phyloP scores from a whole-genome alignment of 2,329 filamentous ascomycete genomes.

The Calycina herbarum region DNA sequence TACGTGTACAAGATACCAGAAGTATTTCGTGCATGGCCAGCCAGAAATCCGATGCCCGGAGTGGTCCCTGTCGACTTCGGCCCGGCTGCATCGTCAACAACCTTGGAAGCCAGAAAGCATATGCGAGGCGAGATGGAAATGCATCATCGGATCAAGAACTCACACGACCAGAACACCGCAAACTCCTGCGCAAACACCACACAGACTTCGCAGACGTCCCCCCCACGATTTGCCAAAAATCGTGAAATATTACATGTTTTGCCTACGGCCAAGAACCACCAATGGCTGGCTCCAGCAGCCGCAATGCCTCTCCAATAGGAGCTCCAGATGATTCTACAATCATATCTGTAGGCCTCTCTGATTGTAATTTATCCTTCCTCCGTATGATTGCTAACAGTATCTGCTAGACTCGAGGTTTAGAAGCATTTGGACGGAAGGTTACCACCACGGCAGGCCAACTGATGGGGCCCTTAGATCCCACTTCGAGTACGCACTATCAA shows the following conservation, averaged over 20 bases:
- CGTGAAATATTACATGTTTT: constrained; percentile 30
- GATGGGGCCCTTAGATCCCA: constrained; percentile 68
- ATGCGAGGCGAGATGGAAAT: neutral
- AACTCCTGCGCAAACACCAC: neutral
- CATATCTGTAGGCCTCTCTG: constrained; percentile 35
- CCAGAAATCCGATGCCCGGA: neutral
- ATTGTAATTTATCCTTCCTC: neutral
- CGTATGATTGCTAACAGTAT: constrained; percentile 13
- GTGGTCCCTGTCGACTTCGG: neutral
- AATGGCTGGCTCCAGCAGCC: constrained; percentile 39
- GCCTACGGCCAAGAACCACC: constrained; percentile 24
- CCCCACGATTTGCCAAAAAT: constrained; percentile 6
- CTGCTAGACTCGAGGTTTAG: constrained; percentile 75
- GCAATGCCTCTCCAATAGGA: constrained; percentile 37
- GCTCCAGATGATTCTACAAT: constrained; percentile 33
- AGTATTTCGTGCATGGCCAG: neutral
- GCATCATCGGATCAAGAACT: constrained; percentile 7
- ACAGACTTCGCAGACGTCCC: constrained; percentile 7
- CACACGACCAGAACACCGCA: constrained; percentile 20
- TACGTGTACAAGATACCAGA: neutral
- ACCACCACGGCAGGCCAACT: constrained; percentile 90
- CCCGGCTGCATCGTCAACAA: neutral
- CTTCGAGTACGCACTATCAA: constrained; percentile 69
- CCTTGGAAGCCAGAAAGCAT: neutral
- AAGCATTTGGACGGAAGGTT: constrained; percentile 92